Evolutionary conservation across 169 alveolate genomes (phyloP).

Genomic region (Hepatocystis sp.): DNA sequence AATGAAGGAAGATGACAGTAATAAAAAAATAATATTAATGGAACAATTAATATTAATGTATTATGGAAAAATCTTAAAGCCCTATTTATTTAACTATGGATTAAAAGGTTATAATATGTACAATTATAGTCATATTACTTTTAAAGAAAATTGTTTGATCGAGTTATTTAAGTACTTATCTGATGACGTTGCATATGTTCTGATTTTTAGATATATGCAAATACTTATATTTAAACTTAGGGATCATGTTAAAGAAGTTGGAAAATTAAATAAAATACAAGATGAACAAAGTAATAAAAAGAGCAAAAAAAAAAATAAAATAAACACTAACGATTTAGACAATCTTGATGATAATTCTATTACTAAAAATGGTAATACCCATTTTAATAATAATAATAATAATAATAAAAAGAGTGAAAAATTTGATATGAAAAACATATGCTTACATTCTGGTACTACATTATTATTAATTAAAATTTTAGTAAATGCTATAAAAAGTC

Average conservation of each 20-base stretch:
- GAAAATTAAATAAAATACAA: too few relatives aligned
- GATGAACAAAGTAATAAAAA: not conserved
- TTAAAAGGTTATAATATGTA: not conserved
- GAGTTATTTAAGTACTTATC: conserved; percentile 59
- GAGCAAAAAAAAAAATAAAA: conserved; percentile 5
- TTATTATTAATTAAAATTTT: conserved; percentile 15
- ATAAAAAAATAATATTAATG: conserved; percentile 26
- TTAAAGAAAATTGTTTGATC: conserved; percentile 68
- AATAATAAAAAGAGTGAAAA: too few relatives aligned
- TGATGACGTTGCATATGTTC: conserved; percentile 49
- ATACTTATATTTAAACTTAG: conserved; percentile 44
- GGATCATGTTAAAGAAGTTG: conserved; percentile 13
- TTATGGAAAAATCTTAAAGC: conserved; percentile 32
- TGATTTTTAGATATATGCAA: conserved; percentile 59
- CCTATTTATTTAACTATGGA: conserved; percentile 40
- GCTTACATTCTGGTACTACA: conserved; percentile 41
- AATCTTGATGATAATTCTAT: not conserved
- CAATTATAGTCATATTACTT: conserved; percentile 18
- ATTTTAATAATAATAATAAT: too few relatives aligned
- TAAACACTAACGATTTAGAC: not conserved
- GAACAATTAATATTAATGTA: conserved; percentile 29
- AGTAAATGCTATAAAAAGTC: conserved; percentile 12
- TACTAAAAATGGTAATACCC: too few relatives aligned
- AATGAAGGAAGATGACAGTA: conserved; percentile 24
- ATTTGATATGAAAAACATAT: conserved; percentile 4